Evolutionary conservation across 306 rosid genomes (phyloP).

Genomic region (Vicia sativa): DNA sequence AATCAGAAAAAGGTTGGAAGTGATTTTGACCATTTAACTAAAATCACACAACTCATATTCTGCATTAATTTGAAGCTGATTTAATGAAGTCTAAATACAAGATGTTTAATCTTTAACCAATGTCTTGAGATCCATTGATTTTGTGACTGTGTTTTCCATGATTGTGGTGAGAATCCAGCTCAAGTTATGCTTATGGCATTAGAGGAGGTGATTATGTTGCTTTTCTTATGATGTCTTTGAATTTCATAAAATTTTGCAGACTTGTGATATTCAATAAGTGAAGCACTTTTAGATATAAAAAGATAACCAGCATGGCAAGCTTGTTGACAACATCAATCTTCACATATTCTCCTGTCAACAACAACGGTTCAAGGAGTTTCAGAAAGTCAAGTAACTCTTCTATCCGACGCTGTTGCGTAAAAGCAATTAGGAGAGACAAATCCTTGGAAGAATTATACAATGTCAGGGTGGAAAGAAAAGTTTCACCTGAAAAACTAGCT

Average conservation of each 20-base stretch:
- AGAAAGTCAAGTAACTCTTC: slow-evolving; percentile 5
- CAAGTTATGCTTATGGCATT: not conserved
- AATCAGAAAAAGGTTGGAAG: not conserved
- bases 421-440: slow-evolving; percentile 69
- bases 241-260: slow-evolving; percentile 20
- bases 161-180: not conserved
- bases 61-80: not conserved
- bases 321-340: slow-evolving; percentile 5
- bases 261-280: slow-evolving; percentile 25
- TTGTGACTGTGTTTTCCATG: not conserved
- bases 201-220: not conserved
- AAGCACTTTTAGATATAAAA: not conserved
- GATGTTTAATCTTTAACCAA: not conserved
- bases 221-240: slow-evolving; percentile 9
- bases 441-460: slow-evolving; percentile 81
- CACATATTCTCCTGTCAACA: not conserved
- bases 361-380: not conserved
- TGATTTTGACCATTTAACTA: not conserved
- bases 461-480: slow-evolving; percentile 72
- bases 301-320: not conserved
- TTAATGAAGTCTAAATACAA: not conserved
- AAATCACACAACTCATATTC: not conserved
- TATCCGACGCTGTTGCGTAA: slow-evolving; percentile 42
- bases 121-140: not conserved
- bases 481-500: slow-evolving; percentile 55